A percentile compares a stretch with the other conserved stretches of the same genome.
These are phyloP conservation scores for Rhodosporidiobolus sp. DNA, from an alignment of 768 basidiomycete species.

Conservation along the genomic window DNA sequence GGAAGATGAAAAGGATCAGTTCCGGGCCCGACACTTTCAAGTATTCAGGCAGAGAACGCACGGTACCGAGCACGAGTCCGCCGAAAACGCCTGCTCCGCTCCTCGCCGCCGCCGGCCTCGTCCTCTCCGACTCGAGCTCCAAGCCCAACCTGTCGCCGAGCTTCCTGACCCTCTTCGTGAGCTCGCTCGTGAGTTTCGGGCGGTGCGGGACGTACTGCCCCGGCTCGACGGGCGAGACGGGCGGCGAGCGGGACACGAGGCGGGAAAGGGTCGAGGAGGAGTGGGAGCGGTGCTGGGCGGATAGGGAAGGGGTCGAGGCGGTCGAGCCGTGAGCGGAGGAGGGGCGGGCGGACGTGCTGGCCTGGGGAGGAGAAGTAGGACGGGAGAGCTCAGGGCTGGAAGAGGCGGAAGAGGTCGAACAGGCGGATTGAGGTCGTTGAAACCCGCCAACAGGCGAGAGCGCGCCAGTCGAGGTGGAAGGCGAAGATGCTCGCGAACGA, in stretches of 20 bases:
- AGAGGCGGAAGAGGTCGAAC: background rate
- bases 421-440: background rate
- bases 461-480: background rate
- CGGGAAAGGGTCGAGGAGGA: conserved; percentile 9
- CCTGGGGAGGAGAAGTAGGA: background rate
- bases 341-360: background rate
- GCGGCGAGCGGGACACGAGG: background rate
- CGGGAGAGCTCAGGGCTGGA: background rate
- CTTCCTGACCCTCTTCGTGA: conserved; percentile 33
- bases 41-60: background rate
- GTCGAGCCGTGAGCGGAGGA: conserved; percentile 1
- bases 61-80: conserved; percentile 16
- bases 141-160: conserved; percentile 40
- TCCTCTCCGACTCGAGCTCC: conserved; percentile 36
- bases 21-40: too few relatives aligned
- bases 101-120: conserved; percentile 52
- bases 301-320: background rate
- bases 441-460: background rate
- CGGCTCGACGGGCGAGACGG: background rate
- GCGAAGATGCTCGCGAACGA: conserved; percentile 5
- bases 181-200: conserved; percentile 19
- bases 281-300: conserved; percentile 10
- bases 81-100: conserved; percentile 44
- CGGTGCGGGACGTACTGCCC: conserved; percentile 18
- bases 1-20: background rate